Evolutionary conservation across 2,329 filamentous ascomycete genomes (phyloP), one percentile per base, ranked within the genome.

Genomic region (Colletotrichum lupini): DNA sequence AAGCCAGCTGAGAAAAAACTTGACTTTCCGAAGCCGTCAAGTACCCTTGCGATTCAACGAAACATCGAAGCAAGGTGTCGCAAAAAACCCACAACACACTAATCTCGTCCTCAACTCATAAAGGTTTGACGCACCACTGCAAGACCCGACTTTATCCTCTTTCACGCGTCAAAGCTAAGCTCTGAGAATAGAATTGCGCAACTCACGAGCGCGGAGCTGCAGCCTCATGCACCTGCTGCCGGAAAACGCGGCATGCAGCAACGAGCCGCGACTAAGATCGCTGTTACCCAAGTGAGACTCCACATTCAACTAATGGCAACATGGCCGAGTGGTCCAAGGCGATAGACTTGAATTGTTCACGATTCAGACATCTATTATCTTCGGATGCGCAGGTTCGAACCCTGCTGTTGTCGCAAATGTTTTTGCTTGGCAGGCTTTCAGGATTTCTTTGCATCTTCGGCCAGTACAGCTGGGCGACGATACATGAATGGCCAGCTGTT

Each of bases 151-250:
- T 32, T 32, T 4, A 4, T 9, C 2, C 30, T 32, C 7, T 19
- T 42, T 42, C 14, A 1, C 6, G 3, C 8, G 14, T 19, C 0
- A 42, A 8, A 42, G 3, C 0, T 2, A 6, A 19, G 37, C 6
- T 16, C 16, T 19, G 2, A 19, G 16, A 42, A 19, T 5, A 19
- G 5, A 3, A 19, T 19, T 5, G 0, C 16, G 14, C 16, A 14
- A 19, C 5, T 42, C 1, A 8, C 16, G 2, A 42, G 37, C 37
- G 16, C 3, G 42, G 42, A 22, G 42, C 42, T 22, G 42, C 42
- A 49, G 1, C 8, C 19, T 22, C 19, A 49, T 49, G 42, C 42
- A 49, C 16, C 42, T 49, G 4, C 8, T 11, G 19, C 42, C 16
- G 16, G 8, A 49, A 22, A n/a, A 11, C 42, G 42, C 8, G 42